Base-by-base conservation (phyloP, 1,284 basidiomycete species). In the Ceratorhiza oryzae-sativae region DNA sequence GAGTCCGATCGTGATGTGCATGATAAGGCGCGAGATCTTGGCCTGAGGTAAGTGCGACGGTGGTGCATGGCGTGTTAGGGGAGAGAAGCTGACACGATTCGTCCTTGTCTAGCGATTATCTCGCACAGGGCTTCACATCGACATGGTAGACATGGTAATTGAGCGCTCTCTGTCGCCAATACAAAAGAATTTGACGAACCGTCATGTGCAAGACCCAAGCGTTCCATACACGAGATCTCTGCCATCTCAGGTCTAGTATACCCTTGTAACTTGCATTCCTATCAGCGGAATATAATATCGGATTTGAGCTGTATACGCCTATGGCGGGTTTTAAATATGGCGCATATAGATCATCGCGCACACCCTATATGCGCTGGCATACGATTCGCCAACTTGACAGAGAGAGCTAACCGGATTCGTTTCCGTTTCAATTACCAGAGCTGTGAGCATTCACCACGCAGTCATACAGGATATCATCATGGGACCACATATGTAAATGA, bases 81-180 rank as follows among this genome's bases (percentile, higher is more conserved):
- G 51, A n/a, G 45, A 6, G 18, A 48, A 23, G 27, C 51, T 53
- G 27, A 53, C 27, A 53, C 15, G 25, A 18, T 18, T 25, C 20
- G 51, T 27, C 23, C 13, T 51, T 18, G 49, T n/a, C 23, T 25
- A 68, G 65, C 46, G 65, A 68, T 58, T 68, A 68, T 34, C 65
- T 68, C 32, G 65, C 36, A 41, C 25, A 39, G 51, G 65, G 65
- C 27, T 68, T 68, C 20, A 68, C 65, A 1, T 68, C 65, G 41
- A 68, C 65, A 23, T 68, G 65, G 65, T 68, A 67, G 65, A 68
- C 65, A 23, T 68, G 65, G 65, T 68, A 67, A 51, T 13, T 13
- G 51, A 30, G 20, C 46, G 51, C 34, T 34, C 34, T 41, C 23
- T 23, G 49, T 32, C 20, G 42, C 30, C 23, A 3, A 30, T 5